These are phyloP conservation scores for Cucurbita pepo DNA, from an alignment of 306 rosid genomes.

Conservation along the genomic window DNA sequence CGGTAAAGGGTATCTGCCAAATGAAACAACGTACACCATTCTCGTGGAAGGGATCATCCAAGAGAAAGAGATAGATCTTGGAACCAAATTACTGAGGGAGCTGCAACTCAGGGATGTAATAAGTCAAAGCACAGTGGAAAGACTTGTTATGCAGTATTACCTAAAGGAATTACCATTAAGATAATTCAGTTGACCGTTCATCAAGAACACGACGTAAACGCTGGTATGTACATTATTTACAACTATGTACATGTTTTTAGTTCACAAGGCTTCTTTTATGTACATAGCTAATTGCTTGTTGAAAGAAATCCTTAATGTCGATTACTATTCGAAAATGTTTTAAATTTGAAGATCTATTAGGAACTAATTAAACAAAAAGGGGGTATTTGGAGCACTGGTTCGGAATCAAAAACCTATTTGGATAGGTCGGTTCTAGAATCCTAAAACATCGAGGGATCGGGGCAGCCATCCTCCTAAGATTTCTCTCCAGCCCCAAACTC, in stretches of 20 bases:
- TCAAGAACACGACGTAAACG: neutral
- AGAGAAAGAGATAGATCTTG: constrained; percentile 50
- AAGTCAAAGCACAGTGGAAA: constrained; percentile 51
- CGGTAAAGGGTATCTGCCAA: constrained; percentile 48
- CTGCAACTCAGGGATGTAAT: constrained; percentile 34
- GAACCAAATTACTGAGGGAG: constrained; percentile 44
- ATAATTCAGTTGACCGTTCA: neutral
- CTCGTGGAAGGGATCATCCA: constrained; percentile 73
- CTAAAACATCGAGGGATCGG: too few species aligned
- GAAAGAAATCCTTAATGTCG: too few species aligned
- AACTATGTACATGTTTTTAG: neutral
- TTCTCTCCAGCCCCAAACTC: too few species aligned
- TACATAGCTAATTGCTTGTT: neutral
- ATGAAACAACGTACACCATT: constrained; percentile 63
- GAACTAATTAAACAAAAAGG: too few species aligned
- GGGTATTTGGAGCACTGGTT: too few species aligned
- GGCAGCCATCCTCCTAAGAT: too few species aligned
- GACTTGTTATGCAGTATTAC: constrained; percentile 58
- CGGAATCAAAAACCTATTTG: too few species aligned
- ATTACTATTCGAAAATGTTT: too few species aligned
- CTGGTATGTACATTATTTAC: neutral
- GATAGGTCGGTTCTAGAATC: too few species aligned
- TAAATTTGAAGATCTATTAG: too few species aligned
- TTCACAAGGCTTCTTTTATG: neutral
- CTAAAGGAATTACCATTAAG: constrained; percentile 25